phyloP scores from a whole-genome alignment of 495 filamentous ascomycete genomes.

The Cetradonia linearis region DNA sequence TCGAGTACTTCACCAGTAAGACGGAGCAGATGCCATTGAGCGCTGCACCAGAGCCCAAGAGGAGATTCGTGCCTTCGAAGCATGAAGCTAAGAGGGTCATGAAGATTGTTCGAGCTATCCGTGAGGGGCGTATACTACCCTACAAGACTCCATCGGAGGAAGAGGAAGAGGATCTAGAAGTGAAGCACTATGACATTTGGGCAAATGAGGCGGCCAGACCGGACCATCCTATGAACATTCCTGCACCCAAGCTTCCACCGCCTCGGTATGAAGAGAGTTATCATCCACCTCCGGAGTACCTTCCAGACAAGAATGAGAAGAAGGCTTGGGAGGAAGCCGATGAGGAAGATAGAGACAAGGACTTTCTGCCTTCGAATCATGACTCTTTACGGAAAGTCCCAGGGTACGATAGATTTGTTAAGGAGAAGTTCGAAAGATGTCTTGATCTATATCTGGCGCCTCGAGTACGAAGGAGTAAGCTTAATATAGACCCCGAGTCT shows the following conservation, averaged over 20 bases:
- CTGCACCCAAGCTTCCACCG: conserved; percentile 90
- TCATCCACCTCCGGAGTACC: conserved; percentile 90
- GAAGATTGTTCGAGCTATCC: conserved; percentile 94
- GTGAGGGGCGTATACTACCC: conserved; percentile 85
- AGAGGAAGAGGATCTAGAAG: conserved; percentile 56
- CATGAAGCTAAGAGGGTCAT: conserved; percentile 94
- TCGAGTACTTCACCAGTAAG: conserved; percentile 87
- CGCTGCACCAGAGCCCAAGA: conserved; percentile 88
- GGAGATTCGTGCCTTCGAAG: conserved; percentile 94
- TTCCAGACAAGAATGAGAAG: conserved; percentile 74
- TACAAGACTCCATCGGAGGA: conserved; percentile 73
- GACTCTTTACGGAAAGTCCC: conserved; percentile 81
- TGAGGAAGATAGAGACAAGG: conserved; percentile 80
- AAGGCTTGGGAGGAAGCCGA: conserved; percentile 83
- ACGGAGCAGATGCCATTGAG: conserved; percentile 90
- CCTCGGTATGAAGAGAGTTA: conserved; percentile 93
- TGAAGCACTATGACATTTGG: conserved; percentile 86
- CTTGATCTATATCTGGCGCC: conserved; percentile 93
- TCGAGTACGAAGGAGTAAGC: conserved; percentile 77
- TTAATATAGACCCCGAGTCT: conserved; percentile 93
- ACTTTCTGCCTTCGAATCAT: conserved; percentile 74
- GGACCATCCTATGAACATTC: conserved; percentile 89
- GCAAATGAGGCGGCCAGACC: conserved; percentile 72
- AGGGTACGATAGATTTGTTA: conserved; percentile 81
- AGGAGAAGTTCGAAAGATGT: conserved; percentile 92